Conservation (phyloP, 1,284 basidiomycete genomes). For the Afroboletus lepidellus region DNA sequence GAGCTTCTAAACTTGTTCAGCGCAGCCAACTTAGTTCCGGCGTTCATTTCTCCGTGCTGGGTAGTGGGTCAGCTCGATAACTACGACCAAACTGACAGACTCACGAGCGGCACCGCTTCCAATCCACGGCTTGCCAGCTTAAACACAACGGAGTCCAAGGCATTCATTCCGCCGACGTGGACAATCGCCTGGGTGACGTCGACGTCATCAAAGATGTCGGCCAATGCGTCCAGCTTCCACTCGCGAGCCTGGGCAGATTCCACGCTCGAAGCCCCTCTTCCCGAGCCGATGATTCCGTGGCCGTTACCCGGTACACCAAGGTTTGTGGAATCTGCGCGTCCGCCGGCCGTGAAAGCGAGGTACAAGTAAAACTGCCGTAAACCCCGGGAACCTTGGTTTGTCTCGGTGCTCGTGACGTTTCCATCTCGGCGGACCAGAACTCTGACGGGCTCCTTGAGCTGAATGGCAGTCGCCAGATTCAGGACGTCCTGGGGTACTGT, state of each 20-base stretch:
- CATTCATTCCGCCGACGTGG: conserved; percentile 84
- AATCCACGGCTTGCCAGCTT: conserved; percentile 84
- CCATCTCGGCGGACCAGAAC: conserved; percentile 96
- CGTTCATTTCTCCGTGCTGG: conserved; percentile 85
- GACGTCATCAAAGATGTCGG: conserved; percentile 90
- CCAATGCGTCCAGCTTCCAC: conserved; percentile 95
- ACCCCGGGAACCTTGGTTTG: conserved; percentile 73
- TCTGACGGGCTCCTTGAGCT: conserved; percentile 91
- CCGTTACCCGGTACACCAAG: conserved; percentile 56
- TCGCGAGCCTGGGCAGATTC: conserved; percentile 89
- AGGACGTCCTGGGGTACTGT: conserved; percentile 93
- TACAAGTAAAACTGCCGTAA: conserved; percentile 93
- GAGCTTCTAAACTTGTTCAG: conserved; percentile 76
- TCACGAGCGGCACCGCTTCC: conserved; percentile 61
- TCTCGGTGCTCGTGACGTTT: conserved; percentile 72
- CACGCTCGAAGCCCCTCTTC: conserved; percentile 72
- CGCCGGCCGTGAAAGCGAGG: conserved; percentile 85
- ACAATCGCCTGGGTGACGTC: conserved; percentile 84
- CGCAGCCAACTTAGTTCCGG: conserved; percentile 75
- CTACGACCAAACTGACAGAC: conserved; percentile 1
- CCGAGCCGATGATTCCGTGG: conserved; percentile 88
- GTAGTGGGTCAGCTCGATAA: conserved; percentile 9
- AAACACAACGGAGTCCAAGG: conserved; percentile 84
- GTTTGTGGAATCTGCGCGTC: conserved; percentile 58
- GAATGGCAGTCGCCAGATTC: conserved; percentile 84